Evolutionary conservation across 2,329 filamentous ascomycete genomes (phyloP), one percentile per base, ranked within the genome.

Genomic region (Rutstroemia sp.): DNA sequence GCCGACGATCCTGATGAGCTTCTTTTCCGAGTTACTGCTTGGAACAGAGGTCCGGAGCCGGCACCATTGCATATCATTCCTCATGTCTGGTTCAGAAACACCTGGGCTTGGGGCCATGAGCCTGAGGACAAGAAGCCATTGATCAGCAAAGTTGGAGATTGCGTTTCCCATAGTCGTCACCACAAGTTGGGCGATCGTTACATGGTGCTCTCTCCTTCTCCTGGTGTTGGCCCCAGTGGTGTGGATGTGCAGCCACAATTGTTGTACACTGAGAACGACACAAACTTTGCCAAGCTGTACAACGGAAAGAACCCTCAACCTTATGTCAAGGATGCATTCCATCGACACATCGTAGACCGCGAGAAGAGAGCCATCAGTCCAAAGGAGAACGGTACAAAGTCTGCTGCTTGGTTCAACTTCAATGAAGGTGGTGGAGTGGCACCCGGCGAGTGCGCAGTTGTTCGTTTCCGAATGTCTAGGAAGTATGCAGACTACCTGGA

Each of bases 41-140:
- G 94, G 87, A 97, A 97, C 70, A 83, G 94, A 65, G 92, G 94
- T 16, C 88, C 90, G 6, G 89, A 96, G 53, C 84, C 89, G 14
- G 92, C 94, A 14, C 92, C 91, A 21, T 76, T 97, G 54, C 94
- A 97, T 72, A 96, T 97, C 67, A 77, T 96, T 45, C 92, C 92
- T 8, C 94, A 97, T 59, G 83, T 96, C 52, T 96, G 92, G 90
- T 97, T 96, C 76, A 84, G 92, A 62, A 97, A 97, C 71, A 96
- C 92, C 3, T 97, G 94, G 94, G 83, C 88, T 41, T 97, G 92
- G 92, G 92, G 92, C 21, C 82, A 87, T 61, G 89, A 96, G 67
- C 71, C 83, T 10, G 75, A 78, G 30, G 82, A 87, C 51, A 84
- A 86, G 70, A 96, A 95, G 73, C 94, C 92, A 0, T 83, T 78